Base-by-base conservation (phyloP, 148 eudicot species). In the Persicaria tinctoria region DNA sequence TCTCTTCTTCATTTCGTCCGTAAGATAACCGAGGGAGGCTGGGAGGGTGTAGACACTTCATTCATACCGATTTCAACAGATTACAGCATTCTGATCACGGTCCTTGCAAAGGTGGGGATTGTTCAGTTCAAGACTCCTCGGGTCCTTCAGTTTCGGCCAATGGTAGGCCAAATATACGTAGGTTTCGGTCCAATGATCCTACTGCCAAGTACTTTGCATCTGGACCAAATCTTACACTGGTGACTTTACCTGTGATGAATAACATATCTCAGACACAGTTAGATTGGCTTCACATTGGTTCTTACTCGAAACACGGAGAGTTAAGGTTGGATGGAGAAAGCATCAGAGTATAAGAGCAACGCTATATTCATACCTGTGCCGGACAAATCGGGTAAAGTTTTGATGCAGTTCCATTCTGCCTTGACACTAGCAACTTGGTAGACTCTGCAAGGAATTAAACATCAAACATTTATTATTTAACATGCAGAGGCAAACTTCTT, bases 401-500 rank as follows among this genome's bases (percentile, higher is more conserved):
- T 88, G 77, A 90, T 78, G 79, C 90, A 85, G 72, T 91, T 88
- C 97, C 98, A 93, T 82, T 93, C 98, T 62, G 91, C 85, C 79
- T 93, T 93, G 38, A 94, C 96, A 70, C 85, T 94, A 20, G 98
- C 97, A 74, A 91, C 97, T 87, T 94, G 97, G 83, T 88, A 91
- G 18, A 94, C 93, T 77, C 98, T 94, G 92, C 84, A 84, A 55
- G 27, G 83, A 51, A 76, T 23, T 4, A 8, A 48, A 10, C 10
- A 8, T 5, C 41, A 41, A 46, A 47, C 4, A 20, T 0, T 41
- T 41, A 41, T 32, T 60, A 8, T 20, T 20, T 23, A 38, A 23
- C 3, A 59, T 59, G 64, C 20, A 20, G 64, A 59, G 2, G 8
- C 53, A 27, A 27, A 23, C 11, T 11, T 4, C 46, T 32, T 38